Evolutionary conservation across 169 alveolate genomes (phyloP).

Genomic region (Theileria parva): DNA sequence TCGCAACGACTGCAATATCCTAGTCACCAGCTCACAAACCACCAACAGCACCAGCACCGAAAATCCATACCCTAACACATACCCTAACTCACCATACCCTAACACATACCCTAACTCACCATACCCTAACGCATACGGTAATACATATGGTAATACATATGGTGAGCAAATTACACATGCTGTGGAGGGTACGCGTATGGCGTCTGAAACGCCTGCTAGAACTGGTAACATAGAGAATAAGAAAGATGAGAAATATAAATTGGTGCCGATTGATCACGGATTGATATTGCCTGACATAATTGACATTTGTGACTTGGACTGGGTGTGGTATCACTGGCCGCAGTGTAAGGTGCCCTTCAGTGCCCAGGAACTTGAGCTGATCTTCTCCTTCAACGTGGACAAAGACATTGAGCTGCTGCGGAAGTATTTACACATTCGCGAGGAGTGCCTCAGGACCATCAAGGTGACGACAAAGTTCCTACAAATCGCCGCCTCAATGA

Average conservation of each 20-base stretch:
- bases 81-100: too few species aligned
- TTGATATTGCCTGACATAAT: slow-evolving; percentile 94
- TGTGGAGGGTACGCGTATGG: too few species aligned
- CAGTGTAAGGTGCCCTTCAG: slow-evolving; percentile 89
- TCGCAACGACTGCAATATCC: slow-evolving; percentile 96
- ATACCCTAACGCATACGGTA: slow-evolving; percentile 56
- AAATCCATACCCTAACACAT: too few species aligned
- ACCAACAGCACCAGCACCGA: too few species aligned
- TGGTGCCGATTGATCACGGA: slow-evolving; percentile 99
- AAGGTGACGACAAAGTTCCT: slow-evolving; percentile 84
- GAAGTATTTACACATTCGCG: slow-evolving; percentile 80
- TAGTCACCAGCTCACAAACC: slow-evolving; percentile 77
- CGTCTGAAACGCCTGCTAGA: neutral
- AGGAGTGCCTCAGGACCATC: slow-evolving; percentile 88
- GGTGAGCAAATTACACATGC: neutral
- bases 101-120: too few species aligned
- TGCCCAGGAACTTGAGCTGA: slow-evolving; percentile 77
- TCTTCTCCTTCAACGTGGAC: slow-evolving; percentile 84
- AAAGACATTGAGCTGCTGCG: slow-evolving; percentile 86
- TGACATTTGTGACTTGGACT: slow-evolving; percentile 94
- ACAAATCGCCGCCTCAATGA: slow-evolving; percentile 85
- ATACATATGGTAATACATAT: slow-evolving; percentile 46
- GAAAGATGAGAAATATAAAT: slow-evolving; percentile 74
- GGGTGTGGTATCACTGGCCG: slow-evolving; percentile 98
- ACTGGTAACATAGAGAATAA: neutral